Percentiles rank a stretch among this genome's conserved stretches.
Conservation (phyloP, 495 filamentous ascomycete genomes). For the Terfezia boudieri region DNA sequence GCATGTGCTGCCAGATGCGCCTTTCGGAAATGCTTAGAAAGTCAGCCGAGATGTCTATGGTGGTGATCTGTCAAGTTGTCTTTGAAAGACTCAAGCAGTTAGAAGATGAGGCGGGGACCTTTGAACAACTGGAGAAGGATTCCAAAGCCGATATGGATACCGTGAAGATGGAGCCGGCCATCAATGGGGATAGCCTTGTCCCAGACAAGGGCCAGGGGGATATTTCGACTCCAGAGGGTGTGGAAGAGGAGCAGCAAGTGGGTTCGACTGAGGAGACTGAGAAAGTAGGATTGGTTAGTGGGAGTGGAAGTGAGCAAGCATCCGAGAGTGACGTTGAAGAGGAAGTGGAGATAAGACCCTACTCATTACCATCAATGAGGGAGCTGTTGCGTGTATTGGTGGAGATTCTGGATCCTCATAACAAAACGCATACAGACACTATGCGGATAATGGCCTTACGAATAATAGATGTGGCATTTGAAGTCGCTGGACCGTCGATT, state of each 20-base stretch:
- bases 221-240: slow-evolving; percentile 20
- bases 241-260: slow-evolving; percentile 6
- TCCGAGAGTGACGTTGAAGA: slow-evolving; percentile 14
- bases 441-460: slow-evolving; percentile 94
- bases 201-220: slow-evolving; percentile 20
- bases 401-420: slow-evolving; percentile 79
- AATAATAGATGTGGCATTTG: slow-evolving; percentile 91
- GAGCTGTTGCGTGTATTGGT: slow-evolving; percentile 92
- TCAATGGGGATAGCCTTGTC: slow-evolving; percentile 40
- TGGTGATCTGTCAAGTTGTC: slow-evolving; percentile 94
- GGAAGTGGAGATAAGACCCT: slow-evolving; percentile 49
- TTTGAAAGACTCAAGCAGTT: slow-evolving; percentile 79
- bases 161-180: slow-evolving; percentile 72
- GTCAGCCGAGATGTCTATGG: slow-evolving; percentile 91
- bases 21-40: slow-evolving; percentile 77
- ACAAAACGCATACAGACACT: slow-evolving; percentile 72
- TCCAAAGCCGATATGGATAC: slow-evolving; percentile 44
- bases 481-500: slow-evolving; percentile 90
- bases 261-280: slow-evolving; percentile 7
- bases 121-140: slow-evolving; percentile 33
- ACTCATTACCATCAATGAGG: slow-evolving; percentile 77
- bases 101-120: slow-evolving; percentile 36
- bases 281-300: slow-evolving; percentile 12
- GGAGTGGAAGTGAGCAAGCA: slow-evolving; percentile 6
- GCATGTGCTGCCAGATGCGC: slow-evolving; percentile 86